Conservation (phyloP, 179 eudicot genomes). For the Silene vulgaris region DNA sequence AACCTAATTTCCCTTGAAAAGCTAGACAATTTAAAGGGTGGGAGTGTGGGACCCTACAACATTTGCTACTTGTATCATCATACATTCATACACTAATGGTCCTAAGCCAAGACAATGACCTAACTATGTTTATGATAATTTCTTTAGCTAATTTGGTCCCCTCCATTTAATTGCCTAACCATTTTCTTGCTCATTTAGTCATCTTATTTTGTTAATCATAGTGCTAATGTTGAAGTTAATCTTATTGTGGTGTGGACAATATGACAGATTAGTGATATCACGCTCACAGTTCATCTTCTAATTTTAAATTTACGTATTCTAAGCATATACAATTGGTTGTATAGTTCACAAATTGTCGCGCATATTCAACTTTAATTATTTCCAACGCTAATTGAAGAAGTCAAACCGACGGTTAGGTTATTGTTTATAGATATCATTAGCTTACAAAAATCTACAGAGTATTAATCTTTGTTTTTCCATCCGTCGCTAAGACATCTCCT, state of each 20-base stretch:
- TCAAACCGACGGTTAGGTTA: too few relatives aligned
- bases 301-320: background rate
- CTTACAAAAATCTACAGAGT: too few relatives aligned
- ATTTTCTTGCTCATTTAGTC: background rate
- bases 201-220: background rate
- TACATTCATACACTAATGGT: conserved; percentile 20
- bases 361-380: too few relatives aligned
- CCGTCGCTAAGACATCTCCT: too few relatives aligned
- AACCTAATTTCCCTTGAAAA: conserved; percentile 35
- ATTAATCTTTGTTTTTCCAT: too few relatives aligned
- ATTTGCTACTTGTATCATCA: conserved; percentile 20
- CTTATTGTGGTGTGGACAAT: background rate
- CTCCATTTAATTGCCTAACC: conserved; percentile 28
- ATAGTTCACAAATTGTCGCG: too few relatives aligned
- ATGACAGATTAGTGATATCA: background rate
- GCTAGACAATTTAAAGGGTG: conserved; percentile 24
- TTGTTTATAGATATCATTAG: too few relatives aligned
- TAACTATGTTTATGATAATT: conserved; percentile 30
- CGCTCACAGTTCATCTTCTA: background rate
- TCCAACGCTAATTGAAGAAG: too few relatives aligned
- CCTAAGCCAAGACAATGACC: conserved; percentile 28
- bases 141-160: conserved; percentile 27
- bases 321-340: too few relatives aligned
- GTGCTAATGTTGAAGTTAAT: background rate
- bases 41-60: conserved; percentile 17